A percentile compares a stretch with the other conserved stretches of the same genome.
phyloP scores from a whole-genome alignment of 2,329 filamentous ascomycete species.

The Beauveria varroae region DNA sequence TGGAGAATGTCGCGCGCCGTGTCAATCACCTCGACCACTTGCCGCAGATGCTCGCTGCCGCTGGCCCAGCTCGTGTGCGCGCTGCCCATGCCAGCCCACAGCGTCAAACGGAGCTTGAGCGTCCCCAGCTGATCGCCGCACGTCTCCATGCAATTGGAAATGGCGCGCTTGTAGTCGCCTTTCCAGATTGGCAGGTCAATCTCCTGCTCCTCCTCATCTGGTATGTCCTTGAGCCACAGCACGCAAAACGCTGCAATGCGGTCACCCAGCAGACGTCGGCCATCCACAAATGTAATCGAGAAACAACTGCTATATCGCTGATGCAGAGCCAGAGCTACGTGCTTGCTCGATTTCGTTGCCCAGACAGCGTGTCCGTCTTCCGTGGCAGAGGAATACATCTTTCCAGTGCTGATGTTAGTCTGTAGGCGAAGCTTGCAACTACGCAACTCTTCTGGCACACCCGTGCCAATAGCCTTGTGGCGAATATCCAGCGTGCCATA shows the following conservation, averaged over 20 bases:
- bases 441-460: conserved; percentile 39
- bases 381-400: conserved; percentile 39
- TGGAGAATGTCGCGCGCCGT: conserved; percentile 29
- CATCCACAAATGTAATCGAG: conserved; percentile 47
- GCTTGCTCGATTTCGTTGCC: conserved; percentile 39
- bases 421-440: conserved; percentile 51
- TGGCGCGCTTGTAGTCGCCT: conserved; percentile 44
- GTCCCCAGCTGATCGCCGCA: conserved; percentile 42
- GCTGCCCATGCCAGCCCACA: conserved; percentile 29
- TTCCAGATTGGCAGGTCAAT: conserved; percentile 58
- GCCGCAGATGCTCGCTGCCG: conserved; percentile 25
- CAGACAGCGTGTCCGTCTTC: conserved; percentile 40
- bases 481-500: conserved; percentile 62
- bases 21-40: conserved; percentile 41
- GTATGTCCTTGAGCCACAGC: conserved; percentile 62
- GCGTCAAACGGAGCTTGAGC: conserved; percentile 32
- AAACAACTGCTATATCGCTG: conserved; percentile 48
- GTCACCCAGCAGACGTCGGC: conserved; percentile 35
- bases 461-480: conserved; percentile 36
- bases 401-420: conserved; percentile 49
- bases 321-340: conserved; percentile 45
- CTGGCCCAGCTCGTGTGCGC: conserved; percentile 30
- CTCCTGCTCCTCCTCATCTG: conserved; percentile 57
- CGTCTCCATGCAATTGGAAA: conserved; percentile 31
- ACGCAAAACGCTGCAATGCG: conserved; percentile 54